Base-by-base conservation (phyloP, 106 monocot genomes). In the Allium sativum region DNA sequence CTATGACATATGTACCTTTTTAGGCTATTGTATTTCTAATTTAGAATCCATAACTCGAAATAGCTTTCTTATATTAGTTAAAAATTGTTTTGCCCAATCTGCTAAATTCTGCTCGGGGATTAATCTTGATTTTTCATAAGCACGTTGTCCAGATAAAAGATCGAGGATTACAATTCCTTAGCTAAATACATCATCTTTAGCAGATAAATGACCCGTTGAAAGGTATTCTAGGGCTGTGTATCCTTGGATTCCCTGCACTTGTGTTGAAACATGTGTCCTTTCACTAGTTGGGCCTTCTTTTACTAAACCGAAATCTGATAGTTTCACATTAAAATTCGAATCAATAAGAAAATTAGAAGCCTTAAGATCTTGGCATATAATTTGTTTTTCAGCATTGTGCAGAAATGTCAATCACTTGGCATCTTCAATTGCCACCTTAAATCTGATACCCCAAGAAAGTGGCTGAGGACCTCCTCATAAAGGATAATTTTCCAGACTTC, bases 361-460 rank as follows among this genome's bases (percentile, higher is more conserved):
- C 68, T 78, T 78, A 12, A 78, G 51, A 72, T 78, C 78, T 52
- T 72, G 61, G 58, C 72, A 78, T 57, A 78, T 78, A 43, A 78
- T 55, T 64, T 68, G 67, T 10, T 53, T 22, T 55, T 78, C 65
- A 12, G 60, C n/a, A 55, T 65, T 53, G 53, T 78, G 78, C 44
- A 78, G 52, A 72, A 78, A 78, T 17, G 72, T 16, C 9, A 78
- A 62, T 20, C 78, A 72, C 58, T 50, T 67, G 8, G 78, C 72
- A 41, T 72, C 78, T 6, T 52, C 72, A 64, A 72, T 52, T 13
- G 78, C 78, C 45, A 78, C 72, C 68, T 68, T 78, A 5, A 78
- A 45, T 50, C 78, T 67, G 51, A 51, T 64, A 13, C 44, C 57
- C 78, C 78, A 78, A 21, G 72, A 68, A 68, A 78, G 72, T 11